Conservation (phyloP, 495 filamentous ascomycete species). For the Talaromyces liani region DNA sequence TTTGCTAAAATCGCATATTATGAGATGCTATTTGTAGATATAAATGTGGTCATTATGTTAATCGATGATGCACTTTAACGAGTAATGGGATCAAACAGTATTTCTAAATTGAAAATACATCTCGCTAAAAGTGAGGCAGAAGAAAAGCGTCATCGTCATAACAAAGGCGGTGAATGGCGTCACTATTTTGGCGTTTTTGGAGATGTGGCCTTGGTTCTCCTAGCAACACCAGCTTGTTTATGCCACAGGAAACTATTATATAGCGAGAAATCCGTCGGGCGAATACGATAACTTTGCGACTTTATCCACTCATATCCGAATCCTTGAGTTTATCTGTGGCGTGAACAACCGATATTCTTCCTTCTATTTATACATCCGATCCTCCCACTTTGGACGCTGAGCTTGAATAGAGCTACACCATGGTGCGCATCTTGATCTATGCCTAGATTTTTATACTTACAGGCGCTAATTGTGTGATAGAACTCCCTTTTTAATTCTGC, state of each 20-base stretch:
- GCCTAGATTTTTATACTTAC: not conserved
- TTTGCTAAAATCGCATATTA: constrained; percentile 1
- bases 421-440: constrained; percentile 12
- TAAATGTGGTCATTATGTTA: not conserved
- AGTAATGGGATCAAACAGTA: not conserved
- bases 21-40: constrained; percentile 1
- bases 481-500: constrained; percentile 95
- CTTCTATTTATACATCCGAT: not conserved
- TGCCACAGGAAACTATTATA: not conserved
- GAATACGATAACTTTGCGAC: not conserved
- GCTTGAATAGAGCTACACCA: constrained; percentile 1
- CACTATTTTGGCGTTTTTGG: constrained; percentile 23
- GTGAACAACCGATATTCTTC: not conserved
- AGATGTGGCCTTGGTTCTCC: constrained; percentile 26
- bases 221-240: not conserved
- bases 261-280: not conserved
- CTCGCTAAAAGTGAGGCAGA: not conserved
- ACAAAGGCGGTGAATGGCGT: constrained; percentile 34
- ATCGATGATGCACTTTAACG: not conserved
- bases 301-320: not conserved
- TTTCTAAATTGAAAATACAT: not conserved
- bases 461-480: constrained; percentile 26
- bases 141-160: not conserved
- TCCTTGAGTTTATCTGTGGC: not conserved
- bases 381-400: not conserved